phyloP scores from a whole-genome alignment of 176 grass and related monocot species.

The Bromus sterilis region DNA sequence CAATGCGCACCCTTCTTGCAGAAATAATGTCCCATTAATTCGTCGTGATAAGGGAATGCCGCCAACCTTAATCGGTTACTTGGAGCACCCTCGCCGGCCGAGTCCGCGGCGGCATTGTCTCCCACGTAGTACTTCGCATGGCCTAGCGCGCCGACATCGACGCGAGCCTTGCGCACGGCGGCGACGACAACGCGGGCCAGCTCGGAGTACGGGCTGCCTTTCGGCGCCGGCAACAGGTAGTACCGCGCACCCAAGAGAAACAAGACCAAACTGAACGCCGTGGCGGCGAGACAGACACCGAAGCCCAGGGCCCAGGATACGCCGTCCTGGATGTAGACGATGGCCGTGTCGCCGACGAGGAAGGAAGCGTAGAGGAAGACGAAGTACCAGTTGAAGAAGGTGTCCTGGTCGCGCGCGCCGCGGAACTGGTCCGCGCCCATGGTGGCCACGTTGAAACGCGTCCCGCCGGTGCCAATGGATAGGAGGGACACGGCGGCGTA shows the following conservation, averaged over 20 bases:
- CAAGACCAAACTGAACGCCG: neutral
- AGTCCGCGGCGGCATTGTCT: neutral
- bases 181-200: constrained; percentile 4
- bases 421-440: constrained; percentile 10
- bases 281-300: constrained; percentile 14
- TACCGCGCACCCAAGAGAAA: constrained; percentile 29
- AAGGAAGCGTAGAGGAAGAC: constrained; percentile 11
- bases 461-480: constrained; percentile 3
- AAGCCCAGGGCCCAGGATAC: constrained; percentile 37
- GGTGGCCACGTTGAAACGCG: neutral
- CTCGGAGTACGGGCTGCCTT: constrained; percentile 44
- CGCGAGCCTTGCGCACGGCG: constrained; percentile 8
- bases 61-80: constrained; percentile 32
- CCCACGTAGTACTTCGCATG: constrained; percentile 10
- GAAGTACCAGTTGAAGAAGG: constrained; percentile 26
- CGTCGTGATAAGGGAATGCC: neutral
- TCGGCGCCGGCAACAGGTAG: neutral
- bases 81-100: neutral
- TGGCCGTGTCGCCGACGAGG: neutral
- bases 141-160: neutral
- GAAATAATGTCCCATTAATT: too few relatives aligned
- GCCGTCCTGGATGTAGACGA: constrained; percentile 27
- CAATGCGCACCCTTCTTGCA: neutral
- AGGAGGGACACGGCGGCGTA: constrained; percentile 27
- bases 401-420: neutral